phyloP scores from a whole-genome alignment of 352 stramenopile genomes.

The Phytophthora europaea region DNA sequence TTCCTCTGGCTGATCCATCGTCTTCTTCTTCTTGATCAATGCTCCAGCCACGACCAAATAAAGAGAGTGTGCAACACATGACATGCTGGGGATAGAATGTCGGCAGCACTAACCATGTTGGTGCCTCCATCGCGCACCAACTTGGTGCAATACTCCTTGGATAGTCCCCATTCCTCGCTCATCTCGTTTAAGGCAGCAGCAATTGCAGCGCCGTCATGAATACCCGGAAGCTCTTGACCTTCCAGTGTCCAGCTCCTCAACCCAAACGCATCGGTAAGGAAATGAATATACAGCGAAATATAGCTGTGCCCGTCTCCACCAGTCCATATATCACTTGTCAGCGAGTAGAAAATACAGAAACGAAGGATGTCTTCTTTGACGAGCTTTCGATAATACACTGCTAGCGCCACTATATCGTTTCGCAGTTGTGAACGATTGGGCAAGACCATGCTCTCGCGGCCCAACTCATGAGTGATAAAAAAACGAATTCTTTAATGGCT shows the following conservation, averaged over 20 bases:
- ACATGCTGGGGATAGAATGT: too few species aligned
- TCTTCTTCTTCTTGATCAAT: too few species aligned
- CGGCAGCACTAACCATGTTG: too few species aligned
- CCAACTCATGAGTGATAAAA: constrained; percentile 14
- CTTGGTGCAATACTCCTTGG: neutral
- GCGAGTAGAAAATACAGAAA: constrained; percentile 13
- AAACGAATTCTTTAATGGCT: constrained; percentile 16
- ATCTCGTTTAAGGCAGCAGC: constrained; percentile 9
- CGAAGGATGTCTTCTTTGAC: constrained; percentile 1
- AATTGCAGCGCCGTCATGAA: constrained; percentile 11
- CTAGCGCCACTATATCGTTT: constrained; percentile 10
- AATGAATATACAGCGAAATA: constrained; percentile 24
- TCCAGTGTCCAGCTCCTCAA: constrained; percentile 15
- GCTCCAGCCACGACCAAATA: too few species aligned
- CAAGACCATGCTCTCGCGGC: neutral
- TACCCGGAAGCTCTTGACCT: constrained; percentile 15
- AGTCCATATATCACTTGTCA: constrained; percentile 27
- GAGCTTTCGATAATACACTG: constrained; percentile 1
- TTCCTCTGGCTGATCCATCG: too few species aligned
- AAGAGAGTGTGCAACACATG: too few species aligned
- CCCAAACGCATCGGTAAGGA: neutral
- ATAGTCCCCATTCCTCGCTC: constrained; percentile 2
- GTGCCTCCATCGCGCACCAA: too few species aligned
- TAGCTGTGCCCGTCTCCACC: too few species aligned
- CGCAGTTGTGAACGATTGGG: constrained; percentile 12